These are phyloP conservation scores for Aspergillus caelatus DNA, from an alignment of 2,329 filamentous ascomycete genomes.

Conservation along the genomic window DNA sequence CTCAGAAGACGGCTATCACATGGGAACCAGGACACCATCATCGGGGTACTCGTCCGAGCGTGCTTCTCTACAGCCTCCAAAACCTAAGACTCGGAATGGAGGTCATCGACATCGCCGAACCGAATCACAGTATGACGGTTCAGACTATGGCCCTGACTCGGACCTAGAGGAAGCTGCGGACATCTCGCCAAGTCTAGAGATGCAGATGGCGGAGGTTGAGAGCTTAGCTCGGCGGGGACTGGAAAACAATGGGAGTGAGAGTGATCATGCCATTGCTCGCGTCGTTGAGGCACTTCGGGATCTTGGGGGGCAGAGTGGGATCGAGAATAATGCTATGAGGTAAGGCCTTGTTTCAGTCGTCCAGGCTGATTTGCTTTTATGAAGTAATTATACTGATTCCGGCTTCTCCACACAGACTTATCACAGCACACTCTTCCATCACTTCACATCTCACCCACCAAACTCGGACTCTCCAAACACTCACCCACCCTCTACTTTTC, in stretches of 20 bases:
- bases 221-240: slow-evolving; percentile 56
- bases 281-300: slow-evolving; percentile 56
- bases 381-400: slow-evolving; percentile 4
- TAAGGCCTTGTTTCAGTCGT: slow-evolving; percentile 30
- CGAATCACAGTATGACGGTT: slow-evolving; percentile 58
- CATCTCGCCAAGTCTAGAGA: slow-evolving; percentile 58
- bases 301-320: slow-evolving; percentile 57
- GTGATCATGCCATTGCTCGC: slow-evolving; percentile 56
- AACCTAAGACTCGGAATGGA: slow-evolving; percentile 42
- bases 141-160: slow-evolving; percentile 60
- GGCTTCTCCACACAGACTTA: slow-evolving; percentile 46
- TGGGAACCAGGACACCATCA: slow-evolving; percentile 30
- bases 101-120: slow-evolving; percentile 40
- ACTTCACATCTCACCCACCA: slow-evolving; percentile 64
- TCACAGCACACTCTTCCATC: slow-evolving; percentile 61
- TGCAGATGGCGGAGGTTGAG: slow-evolving; percentile 59
- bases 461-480: slow-evolving; percentile 60
- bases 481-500: slow-evolving; percentile 61
- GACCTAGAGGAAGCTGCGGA: slow-evolving; percentile 56
- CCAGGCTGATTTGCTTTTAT: neutral
- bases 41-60: slow-evolving; percentile 26
- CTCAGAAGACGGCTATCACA: slow-evolving; percentile 34
- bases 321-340: slow-evolving; percentile 61
- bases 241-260: slow-evolving; percentile 55
- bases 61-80: slow-evolving; percentile 37